phyloP scores from a whole-genome alignment of 768 basidiomycete species.

The Boletus reticuloceps region DNA sequence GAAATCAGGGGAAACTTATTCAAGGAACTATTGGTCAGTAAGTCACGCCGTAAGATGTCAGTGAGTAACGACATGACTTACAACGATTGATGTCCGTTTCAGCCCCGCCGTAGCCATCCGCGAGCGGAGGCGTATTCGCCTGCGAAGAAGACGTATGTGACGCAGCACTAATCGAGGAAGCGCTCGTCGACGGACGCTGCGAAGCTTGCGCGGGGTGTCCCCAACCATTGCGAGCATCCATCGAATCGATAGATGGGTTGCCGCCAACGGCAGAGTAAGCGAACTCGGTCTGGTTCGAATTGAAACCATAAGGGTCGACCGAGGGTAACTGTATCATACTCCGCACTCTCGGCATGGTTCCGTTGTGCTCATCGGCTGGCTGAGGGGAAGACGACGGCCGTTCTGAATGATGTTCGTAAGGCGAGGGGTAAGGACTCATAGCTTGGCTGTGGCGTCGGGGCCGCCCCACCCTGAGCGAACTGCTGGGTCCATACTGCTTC shows the following conservation, averaged over 20 bases:
- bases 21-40: constrained; percentile 46
- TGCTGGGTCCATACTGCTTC: constrained; percentile 45
- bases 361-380: constrained; percentile 49
- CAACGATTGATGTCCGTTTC: constrained; percentile 82
- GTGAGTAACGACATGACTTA: constrained; percentile 46
- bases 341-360: constrained; percentile 65
- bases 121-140: constrained; percentile 76
- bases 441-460: constrained; percentile 82
- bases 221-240: constrained; percentile 45
- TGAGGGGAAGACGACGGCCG: constrained; percentile 73
- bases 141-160: constrained; percentile 77
- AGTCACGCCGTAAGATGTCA: constrained; percentile 38
- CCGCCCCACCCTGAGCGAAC: constrained; percentile 66
- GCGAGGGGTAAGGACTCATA: constrained; percentile 83
- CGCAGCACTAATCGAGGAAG: constrained; percentile 74
- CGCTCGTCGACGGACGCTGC: constrained; percentile 67
- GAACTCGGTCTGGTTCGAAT: constrained; percentile 70
- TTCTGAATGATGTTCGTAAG: constrained; percentile 68
- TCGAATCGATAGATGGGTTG: constrained; percentile 35
- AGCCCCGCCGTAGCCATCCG: constrained; percentile 55
- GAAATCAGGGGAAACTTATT: constrained; percentile 77
- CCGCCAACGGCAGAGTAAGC: constrained; percentile 69
- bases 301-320: constrained; percentile 66
- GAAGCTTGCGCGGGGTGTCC: constrained; percentile 29
- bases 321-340: constrained; percentile 83